phyloP scores from a whole-genome alignment of 345 rosid species.

The Reutealis trisperma region DNA sequence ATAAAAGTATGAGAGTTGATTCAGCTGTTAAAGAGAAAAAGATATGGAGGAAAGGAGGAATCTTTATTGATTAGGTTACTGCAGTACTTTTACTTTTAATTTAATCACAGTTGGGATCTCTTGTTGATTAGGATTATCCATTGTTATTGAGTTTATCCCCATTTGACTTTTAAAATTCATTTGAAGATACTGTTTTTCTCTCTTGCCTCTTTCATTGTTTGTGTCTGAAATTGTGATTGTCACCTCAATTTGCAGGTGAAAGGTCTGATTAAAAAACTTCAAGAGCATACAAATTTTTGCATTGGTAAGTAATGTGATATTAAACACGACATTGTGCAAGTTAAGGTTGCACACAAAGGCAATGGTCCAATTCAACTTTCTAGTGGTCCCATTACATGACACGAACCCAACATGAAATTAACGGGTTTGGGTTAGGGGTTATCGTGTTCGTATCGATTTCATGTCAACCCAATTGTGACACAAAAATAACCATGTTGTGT shows the following conservation, averaged over 20 bases:
- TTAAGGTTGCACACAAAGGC: no score
- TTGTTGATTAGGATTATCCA: neutral
- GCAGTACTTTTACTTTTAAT: neutral
- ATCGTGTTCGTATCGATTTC: no score
- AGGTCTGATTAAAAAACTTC: slow-evolving; percentile 56
- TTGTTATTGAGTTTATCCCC: neutral
- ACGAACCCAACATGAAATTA: no score
- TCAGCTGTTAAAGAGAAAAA: no score
- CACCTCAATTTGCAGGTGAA: slow-evolving; percentile 63
- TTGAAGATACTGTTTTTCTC: neutral
- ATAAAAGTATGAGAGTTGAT: no score
- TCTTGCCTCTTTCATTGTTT: slow-evolving; percentile 2
- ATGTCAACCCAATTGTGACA: no score
- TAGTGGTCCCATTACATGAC: no score
- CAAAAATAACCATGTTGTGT: no score
- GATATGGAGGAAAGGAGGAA: no score
- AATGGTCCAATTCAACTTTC: no score
- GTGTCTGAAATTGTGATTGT: neutral
- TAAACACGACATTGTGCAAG: no score
- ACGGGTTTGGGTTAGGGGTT: no score
- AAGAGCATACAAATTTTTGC: slow-evolving; percentile 59
- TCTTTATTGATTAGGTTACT: neutral
- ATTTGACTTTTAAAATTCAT: neutral
- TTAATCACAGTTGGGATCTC: neutral
- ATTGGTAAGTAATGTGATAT: slow-evolving; percentile 53